Base-by-base conservation (phyloP, 805 yeast species). In the Cyberlindnera japonica region DNA sequence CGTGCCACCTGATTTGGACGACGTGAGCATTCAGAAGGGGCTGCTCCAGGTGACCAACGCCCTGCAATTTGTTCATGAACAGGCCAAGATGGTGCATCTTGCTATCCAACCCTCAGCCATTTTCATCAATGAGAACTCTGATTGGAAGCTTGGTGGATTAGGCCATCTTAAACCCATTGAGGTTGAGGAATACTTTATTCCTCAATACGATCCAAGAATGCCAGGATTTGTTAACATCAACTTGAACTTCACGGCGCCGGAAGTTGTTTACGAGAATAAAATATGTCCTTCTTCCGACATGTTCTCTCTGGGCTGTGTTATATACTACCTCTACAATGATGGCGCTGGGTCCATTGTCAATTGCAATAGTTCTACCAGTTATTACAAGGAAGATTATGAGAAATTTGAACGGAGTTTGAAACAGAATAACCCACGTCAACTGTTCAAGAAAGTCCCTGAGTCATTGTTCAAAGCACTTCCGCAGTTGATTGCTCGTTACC, bases 91-190 rank as follows among this genome's bases (percentile, higher is more conserved):
- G 20, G 82, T 85, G 6, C 96, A 91, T 63, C 59, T 85, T 48
- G 85, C 88, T 49, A 50, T 93, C 24, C 80, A 80, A 48, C 99
- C 99, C 1, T 66, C 74, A 8, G 76, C 95, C 0, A 70, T 93
- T 2, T 75, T 83, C 41, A 74, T 91, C 15, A 90, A 84, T 50
- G 83, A 79, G 28, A 83, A 80, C 49, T 90, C 95, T 5, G 98
- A 93, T 63, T 93, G 99, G 98, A 93, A 91, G 59, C 59, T 93
- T 3, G 74, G 84, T 6, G 97, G 97, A 0, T 72, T 93, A 44
- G 81, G 69, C 0, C 68, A 75, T 37, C 63, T 75, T 65, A 59
- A 75, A 68, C 55, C 85, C 10, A 41, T 44, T 5, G 75, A 72
- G 13, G 54, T 76, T 11, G 72, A 71, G 4, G 87, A 80, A 41